phyloP scores from a whole-genome alignment of 164 flowering plant species.

The Piper betle region DNA sequence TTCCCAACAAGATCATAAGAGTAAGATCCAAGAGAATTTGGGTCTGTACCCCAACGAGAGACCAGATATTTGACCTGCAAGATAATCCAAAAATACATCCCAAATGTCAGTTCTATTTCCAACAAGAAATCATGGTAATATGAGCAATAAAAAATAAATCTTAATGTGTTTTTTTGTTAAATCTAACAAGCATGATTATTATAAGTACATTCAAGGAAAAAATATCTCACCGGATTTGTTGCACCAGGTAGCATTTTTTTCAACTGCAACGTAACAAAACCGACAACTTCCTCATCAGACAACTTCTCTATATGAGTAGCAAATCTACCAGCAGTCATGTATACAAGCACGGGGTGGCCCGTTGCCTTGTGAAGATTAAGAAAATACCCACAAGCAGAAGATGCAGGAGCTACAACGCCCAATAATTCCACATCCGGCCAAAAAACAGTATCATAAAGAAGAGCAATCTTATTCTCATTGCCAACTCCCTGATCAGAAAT shows the following conservation, averaged over 20 bases:
- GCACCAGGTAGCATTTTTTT: conserved; percentile 84
- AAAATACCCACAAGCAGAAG: conserved; percentile 87
- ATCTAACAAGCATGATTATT: not conserved
- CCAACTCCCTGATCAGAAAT: conserved; percentile 82
- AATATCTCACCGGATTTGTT: conserved; percentile 46
- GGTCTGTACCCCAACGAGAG: conserved; percentile 84
- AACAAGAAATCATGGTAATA: not conserved
- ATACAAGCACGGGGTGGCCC: conserved; percentile 75
- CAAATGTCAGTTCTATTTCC: not conserved
- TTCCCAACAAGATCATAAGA: conserved; percentile 70
- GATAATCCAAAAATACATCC: not conserved
- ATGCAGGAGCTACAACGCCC: conserved; percentile 81
- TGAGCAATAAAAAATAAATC: not conserved
- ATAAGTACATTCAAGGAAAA: not conserved
- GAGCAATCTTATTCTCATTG: conserved; percentile 71
- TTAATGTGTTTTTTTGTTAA: not conserved
- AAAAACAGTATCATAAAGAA: conserved; percentile 80
- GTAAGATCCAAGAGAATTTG: conserved; percentile 74
- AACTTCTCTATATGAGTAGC: conserved; percentile 80
- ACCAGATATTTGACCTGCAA: conserved; percentile 82
- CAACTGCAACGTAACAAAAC: conserved; percentile 69
- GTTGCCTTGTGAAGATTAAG: conserved; percentile 96
- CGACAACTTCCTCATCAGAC: conserved; percentile 88
- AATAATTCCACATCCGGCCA: conserved; percentile 97
- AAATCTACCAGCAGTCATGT: conserved; percentile 91